Percentiles rank a stretch among this genome's conserved stretches.
Evolutionary conservation across 495 filamentous ascomycete species (phyloP).

Genomic region (Pyrenopolyporus hunteri): DNA sequence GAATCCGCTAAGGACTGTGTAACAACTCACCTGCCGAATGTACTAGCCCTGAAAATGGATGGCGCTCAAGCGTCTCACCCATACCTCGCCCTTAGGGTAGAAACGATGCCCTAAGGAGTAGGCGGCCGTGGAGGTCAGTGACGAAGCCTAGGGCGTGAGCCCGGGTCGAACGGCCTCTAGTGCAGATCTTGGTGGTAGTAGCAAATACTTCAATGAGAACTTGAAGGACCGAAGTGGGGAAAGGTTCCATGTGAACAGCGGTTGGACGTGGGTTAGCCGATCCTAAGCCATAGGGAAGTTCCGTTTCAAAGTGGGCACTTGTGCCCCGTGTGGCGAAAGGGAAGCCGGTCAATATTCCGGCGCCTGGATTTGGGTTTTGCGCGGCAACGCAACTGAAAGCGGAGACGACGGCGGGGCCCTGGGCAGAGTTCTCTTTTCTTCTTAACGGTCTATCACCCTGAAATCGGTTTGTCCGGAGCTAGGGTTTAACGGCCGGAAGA

Average conservation of each 20-base stretch:
- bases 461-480: slow-evolving; percentile 9
- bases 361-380: slow-evolving; percentile 8
- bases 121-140: slow-evolving; percentile 7
- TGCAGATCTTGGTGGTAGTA: slow-evolving; percentile 10
- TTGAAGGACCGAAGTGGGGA: slow-evolving; percentile 8
- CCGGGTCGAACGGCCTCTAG: slow-evolving; percentile 5
- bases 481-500: slow-evolving; percentile 8
- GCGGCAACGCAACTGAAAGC: slow-evolving; percentile 9
- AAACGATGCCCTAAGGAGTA: slow-evolving; percentile 10
- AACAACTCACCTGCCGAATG: slow-evolving; percentile 9
- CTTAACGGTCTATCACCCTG: slow-evolving; percentile 9
- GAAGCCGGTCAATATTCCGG: slow-evolving; percentile 9
- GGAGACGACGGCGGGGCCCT: slow-evolving; percentile 7
- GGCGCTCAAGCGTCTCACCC: slow-evolving; percentile 8
- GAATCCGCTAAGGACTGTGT: slow-evolving; percentile 9
- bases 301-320: slow-evolving; percentile 7
- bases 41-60: slow-evolving; percentile 10
- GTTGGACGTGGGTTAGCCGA: slow-evolving; percentile 8
- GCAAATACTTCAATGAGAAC: slow-evolving; percentile 9
- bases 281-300: slow-evolving; percentile 10
- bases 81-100: slow-evolving; percentile 8
- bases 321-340: slow-evolving; percentile 7
- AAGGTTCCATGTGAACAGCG: slow-evolving; percentile 9
- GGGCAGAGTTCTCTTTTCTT: slow-evolving; percentile 9
- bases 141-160: slow-evolving; percentile 8